Evolutionary conservation across 108 stramenopile genomes (phyloP).

Genomic region (Nannochloropsis gaditana): DNA sequence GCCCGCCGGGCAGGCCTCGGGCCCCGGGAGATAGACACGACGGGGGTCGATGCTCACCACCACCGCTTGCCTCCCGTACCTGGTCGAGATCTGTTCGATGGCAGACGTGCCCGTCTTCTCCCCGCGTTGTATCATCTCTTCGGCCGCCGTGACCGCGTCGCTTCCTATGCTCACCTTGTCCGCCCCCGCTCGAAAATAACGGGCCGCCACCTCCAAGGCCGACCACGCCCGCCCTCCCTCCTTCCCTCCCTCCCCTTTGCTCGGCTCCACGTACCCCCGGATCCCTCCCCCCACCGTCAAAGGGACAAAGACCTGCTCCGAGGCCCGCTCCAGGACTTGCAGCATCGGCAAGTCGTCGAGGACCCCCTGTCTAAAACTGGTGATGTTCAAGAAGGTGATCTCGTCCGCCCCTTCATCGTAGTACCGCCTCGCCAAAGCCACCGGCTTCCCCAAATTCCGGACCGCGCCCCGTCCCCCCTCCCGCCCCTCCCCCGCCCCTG

Average conservation of each 20-base stretch:
- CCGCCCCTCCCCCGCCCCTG: constrained; percentile 51
- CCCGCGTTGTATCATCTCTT: constrained; percentile 50
- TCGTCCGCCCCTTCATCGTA: constrained; percentile 95
- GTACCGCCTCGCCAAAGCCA: constrained; percentile 73
- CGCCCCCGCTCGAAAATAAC: constrained; percentile 97
- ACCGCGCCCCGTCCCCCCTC: constrained; percentile 73
- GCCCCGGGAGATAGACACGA: constrained; percentile 68
- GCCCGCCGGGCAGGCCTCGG: constrained; percentile 21
- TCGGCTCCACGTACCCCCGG: constrained; percentile 74
- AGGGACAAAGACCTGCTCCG: constrained; percentile 88
- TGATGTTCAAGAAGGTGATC: constrained; percentile 95
- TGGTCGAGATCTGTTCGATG: constrained; percentile 77
- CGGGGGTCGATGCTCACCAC: constrained; percentile 96
- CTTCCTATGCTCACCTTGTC: constrained; percentile 94
- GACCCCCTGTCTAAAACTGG: constrained; percentile 84
- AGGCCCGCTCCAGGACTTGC: constrained; percentile 82
- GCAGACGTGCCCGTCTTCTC: constrained; percentile 69
- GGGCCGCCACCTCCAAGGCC: constrained; percentile 87
- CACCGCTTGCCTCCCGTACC: constrained; percentile 96
- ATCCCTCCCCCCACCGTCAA: constrained; percentile 97
- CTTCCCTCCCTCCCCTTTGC: constrained; percentile 54
- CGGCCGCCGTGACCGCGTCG: constrained; percentile 87
- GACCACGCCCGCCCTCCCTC: constrained; percentile 58
- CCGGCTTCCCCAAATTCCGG: constrained; percentile 97
- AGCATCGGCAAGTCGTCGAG: constrained; percentile 96